Percentiles rank a stretch among this genome's conserved stretches.
Evolutionary conservation across 2,329 filamentous ascomycete genomes (phyloP).

Genomic region (Thyridium curvatum): DNA sequence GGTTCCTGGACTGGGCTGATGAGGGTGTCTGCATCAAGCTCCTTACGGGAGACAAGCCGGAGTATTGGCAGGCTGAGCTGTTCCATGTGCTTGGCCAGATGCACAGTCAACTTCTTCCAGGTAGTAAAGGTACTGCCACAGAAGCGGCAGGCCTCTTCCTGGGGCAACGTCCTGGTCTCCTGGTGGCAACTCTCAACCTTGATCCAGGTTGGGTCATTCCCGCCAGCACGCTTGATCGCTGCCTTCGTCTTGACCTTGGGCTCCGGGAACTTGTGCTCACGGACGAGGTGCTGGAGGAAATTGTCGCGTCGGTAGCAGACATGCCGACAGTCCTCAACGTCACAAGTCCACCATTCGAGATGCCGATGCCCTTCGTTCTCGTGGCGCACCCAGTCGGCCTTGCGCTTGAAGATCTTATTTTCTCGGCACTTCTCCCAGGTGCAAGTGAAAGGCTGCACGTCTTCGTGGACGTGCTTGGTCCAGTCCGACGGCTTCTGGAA

Average conservation of each 20-base stretch:
- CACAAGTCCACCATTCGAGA: slow-evolving; percentile 85
- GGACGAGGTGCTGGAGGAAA: slow-evolving; percentile 85
- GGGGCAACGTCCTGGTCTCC: slow-evolving; percentile 58
- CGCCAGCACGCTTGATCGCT: slow-evolving; percentile 52
- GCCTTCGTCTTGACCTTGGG: slow-evolving; percentile 77
- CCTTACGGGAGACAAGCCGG: slow-evolving; percentile 40
- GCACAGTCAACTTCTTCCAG: slow-evolving; percentile 93
- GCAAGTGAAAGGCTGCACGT: slow-evolving; percentile 88
- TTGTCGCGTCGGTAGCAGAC: slow-evolving; percentile 85
- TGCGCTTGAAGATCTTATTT: slow-evolving; percentile 88
- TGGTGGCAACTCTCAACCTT: slow-evolving; percentile 73
- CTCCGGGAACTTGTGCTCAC: slow-evolving; percentile 82
- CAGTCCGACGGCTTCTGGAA: slow-evolving; percentile 91
- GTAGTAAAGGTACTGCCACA: slow-evolving; percentile 73
- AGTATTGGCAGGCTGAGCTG: slow-evolving; percentile 80
- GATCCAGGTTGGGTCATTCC: slow-evolving; percentile 62
- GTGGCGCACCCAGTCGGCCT: slow-evolving; percentile 92
- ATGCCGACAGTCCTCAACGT: slow-evolving; percentile 73
- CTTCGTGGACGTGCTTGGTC: slow-evolving; percentile 94
- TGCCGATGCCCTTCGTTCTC: slow-evolving; percentile 89
- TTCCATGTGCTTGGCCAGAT: slow-evolving; percentile 92
- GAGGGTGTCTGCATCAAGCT: slow-evolving; percentile 53
- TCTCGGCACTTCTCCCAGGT: slow-evolving; percentile 80
- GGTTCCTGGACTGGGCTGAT: slow-evolving; percentile 62
- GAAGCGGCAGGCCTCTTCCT: slow-evolving; percentile 79